A percentile compares a stretch with the other conserved stretches of the same genome.
phyloP scores from a whole-genome alignment of 225 moss, liverwort and hornwort species.

The Asterella californica region DNA sequence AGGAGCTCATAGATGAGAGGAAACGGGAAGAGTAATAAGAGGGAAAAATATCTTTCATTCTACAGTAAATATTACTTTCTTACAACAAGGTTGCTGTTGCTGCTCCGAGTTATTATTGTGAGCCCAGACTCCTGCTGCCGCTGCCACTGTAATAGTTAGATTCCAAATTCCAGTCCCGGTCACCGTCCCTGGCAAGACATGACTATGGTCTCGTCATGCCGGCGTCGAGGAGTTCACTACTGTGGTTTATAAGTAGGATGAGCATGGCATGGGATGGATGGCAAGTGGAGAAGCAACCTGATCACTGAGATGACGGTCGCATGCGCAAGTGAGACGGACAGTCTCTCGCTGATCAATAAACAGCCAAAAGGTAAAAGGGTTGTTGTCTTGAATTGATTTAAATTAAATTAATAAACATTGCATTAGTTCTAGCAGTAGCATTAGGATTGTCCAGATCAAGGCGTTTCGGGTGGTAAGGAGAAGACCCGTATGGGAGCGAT shows the following conservation, averaged over 20 bases:
- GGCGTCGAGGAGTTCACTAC: too few relatives aligned
- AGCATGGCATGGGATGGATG: neutral
- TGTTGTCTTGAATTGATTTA: neutral
- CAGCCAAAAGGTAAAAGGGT: neutral
- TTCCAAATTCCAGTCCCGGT: neutral
- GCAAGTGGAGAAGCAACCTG: neutral
- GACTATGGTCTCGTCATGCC: neutral
- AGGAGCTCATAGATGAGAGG: too few relatives aligned
- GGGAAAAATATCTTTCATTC: neutral
- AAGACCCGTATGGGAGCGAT: slow-evolving; percentile 4
- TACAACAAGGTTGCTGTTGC: neutral
- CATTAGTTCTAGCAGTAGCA: neutral
- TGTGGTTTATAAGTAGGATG: neutral
- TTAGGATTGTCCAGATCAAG: neutral
- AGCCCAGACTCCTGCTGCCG: neutral
- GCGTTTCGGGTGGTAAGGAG: slow-evolving; percentile 5
- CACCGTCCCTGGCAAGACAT: neutral
- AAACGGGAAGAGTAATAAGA: neutral
- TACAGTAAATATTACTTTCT: neutral
- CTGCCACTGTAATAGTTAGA: neutral
- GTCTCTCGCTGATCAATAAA: neutral
- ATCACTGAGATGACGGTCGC: slow-evolving; percentile 8
- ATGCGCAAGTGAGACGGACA: neutral
- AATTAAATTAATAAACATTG: neutral
- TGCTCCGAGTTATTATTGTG: neutral